These are phyloP conservation scores for Pseudocercospora macadamiae DNA, from an alignment of 2,329 filamentous ascomycete species.

Conservation along the genomic window DNA sequence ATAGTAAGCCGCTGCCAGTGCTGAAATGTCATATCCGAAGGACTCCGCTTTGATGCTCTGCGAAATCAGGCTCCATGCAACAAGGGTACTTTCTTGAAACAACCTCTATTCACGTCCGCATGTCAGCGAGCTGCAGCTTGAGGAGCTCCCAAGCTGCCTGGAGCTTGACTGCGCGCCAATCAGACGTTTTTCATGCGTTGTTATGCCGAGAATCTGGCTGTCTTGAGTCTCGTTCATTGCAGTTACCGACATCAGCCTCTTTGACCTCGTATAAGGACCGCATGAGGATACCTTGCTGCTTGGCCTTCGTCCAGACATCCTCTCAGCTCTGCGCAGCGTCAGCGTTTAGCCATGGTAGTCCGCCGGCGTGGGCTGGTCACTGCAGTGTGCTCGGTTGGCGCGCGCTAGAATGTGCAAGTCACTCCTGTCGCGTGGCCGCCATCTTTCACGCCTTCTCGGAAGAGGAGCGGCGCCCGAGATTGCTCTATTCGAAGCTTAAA, in stretches of 20 bases:
- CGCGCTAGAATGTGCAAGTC: slow-evolving; percentile 20
- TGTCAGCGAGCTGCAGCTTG: slow-evolving; percentile 1
- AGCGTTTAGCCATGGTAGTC: not conserved
- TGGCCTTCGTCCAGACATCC: not conserved
- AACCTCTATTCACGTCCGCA: not conserved
- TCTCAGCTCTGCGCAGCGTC: not conserved
- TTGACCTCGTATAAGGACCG: not conserved
- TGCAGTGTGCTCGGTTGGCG: slow-evolving; percentile 16
- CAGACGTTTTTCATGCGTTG: not conserved
- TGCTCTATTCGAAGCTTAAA: slow-evolving; percentile 18
- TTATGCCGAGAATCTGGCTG: not conserved
- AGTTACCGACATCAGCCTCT: not conserved
- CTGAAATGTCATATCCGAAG: too few relatives aligned
- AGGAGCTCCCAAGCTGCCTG: not conserved
- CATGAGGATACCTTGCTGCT: not conserved
- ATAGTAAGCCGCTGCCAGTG: too few relatives aligned
- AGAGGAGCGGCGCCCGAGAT: slow-evolving; percentile 14
- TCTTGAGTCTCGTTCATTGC: not conserved
- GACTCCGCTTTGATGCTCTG: not conserved
- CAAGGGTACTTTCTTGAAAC: slow-evolving; percentile 13
- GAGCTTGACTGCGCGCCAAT: not conserved
- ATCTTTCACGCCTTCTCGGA: slow-evolving; percentile 9
- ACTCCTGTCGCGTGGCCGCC: slow-evolving; percentile 20
- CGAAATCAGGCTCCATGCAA: not conserved
- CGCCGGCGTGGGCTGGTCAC: slow-evolving; percentile 1